Base-by-base conservation (phyloP, 2,329 filamentous ascomycete species). In the Penicillium sp. region DNA sequence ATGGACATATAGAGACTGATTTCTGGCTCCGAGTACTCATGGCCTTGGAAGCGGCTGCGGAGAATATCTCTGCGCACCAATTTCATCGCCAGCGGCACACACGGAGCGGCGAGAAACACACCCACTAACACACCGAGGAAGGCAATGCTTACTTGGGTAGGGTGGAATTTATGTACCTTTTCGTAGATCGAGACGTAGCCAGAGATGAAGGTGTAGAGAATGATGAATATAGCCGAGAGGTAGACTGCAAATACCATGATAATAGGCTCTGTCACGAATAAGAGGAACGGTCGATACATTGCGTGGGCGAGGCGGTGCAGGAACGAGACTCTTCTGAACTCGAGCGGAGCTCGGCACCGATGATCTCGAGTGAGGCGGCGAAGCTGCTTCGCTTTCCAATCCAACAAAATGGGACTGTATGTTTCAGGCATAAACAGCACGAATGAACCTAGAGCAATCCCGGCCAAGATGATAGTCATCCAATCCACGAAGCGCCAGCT, bases 211-310 rank as follows among this genome's bases (percentile, higher is more conserved):
- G 70, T 70, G 53, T 72, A 75, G 10, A 75, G 68, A 39, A 74
- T 60, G 46, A 73, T 69, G 43, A 70, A 75, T 3, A 75, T 47
- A 6, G 71, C 54, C 0, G 63, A 65, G 14, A 75, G 55, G 43
- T 75, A 74, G 1, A 72, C 24, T 0, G 66, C 62, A 35, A 70
- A 61, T 10, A 73, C 24, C 6, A 70, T 55, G 35, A 75, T 66
- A 36, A 75, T 70, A 10, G 63, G 62, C 22, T 83, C 76, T 57
- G 80, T 78, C 19, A 75, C 75, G 60, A 80, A 78, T 16, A 81
- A 69, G 40, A 81, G 71, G 37, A 84, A 75, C 0, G 81, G 77
- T 18, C 83, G 72, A 27, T 58, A 60, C 4, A 64, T 19, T 4
- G 60, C 50, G 24, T 41, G 60, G 78, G 79, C 6, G 77, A 70